Evolutionary conservation across 177 flowering plant species (phyloP).

Genomic region (Telopea speciosissima): DNA sequence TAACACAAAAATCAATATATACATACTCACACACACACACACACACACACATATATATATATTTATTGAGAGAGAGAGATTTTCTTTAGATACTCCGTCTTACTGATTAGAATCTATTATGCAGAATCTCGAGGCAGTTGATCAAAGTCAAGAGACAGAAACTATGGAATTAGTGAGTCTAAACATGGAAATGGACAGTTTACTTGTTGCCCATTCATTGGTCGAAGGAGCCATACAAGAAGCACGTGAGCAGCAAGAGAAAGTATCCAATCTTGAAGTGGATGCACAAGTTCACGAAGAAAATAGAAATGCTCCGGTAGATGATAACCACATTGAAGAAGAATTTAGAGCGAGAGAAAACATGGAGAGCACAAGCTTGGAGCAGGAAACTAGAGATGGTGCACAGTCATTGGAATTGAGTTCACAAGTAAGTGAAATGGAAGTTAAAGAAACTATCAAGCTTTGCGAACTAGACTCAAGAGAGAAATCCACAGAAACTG

Average conservation of each 20-base stretch:
- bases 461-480: not conserved
- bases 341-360: constrained; percentile 4
- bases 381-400: constrained; percentile 12
- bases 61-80: too few relatives aligned
- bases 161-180: not conserved
- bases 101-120: not conserved
- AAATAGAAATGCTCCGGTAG: constrained; percentile 6
- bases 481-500: constrained; percentile 4
- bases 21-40: too few relatives aligned
- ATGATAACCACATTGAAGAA: constrained; percentile 8
- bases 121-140: not conserved
- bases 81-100: too few relatives aligned
- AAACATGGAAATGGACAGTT: not conserved
- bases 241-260: not conserved
- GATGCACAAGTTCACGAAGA: constrained; percentile 7
- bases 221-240: not conserved
- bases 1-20: too few relatives aligned
- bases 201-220: not conserved
- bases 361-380: constrained; percentile 8
- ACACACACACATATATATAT: too few relatives aligned
- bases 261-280: not conserved
- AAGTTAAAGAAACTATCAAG: not conserved
- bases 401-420: constrained; percentile 1
- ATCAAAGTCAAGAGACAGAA: not conserved
- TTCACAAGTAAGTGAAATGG: constrained; percentile 8